These are phyloP conservation scores for Dothidotthia symphoricarpi DNA, from an alignment of 2,329 filamentous ascomycete genomes.

Conservation along the genomic window DNA sequence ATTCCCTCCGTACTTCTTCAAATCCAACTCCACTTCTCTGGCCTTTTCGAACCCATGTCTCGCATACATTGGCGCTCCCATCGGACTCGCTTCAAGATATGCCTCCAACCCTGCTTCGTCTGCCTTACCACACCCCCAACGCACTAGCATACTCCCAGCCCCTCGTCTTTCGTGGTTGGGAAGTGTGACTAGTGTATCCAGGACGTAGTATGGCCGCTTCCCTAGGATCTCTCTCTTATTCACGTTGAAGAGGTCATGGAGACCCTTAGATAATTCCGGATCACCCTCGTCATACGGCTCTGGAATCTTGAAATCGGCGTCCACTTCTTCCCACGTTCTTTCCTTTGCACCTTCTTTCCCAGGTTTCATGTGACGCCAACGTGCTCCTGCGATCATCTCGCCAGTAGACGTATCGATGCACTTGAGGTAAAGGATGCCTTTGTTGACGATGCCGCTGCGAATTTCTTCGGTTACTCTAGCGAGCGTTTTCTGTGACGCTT, in stretches of 20 bases:
- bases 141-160: slow-evolving; percentile 34
- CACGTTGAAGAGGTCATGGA: slow-evolving; percentile 23
- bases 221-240: slow-evolving; percentile 29
- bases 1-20: slow-evolving; percentile 29
- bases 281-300: slow-evolving; percentile 34
- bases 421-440: slow-evolving; percentile 30
- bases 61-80: slow-evolving; percentile 37
- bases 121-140: slow-evolving; percentile 34
- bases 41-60: slow-evolving; percentile 32
- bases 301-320: slow-evolving; percentile 17
- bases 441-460: slow-evolving; percentile 22
- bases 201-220: slow-evolving; percentile 22
- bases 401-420: slow-evolving; percentile 27
- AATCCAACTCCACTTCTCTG: slow-evolving; percentile 29
- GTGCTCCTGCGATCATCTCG: slow-evolving; percentile 31
- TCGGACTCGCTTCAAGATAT: slow-evolving; percentile 36
- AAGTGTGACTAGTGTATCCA: slow-evolving; percentile 36
- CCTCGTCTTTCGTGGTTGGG: slow-evolving; percentile 32
- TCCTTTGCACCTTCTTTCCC: slow-evolving; percentile 13
- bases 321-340: slow-evolving; percentile 31
- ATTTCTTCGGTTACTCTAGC: slow-evolving; percentile 21
- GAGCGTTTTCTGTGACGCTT: slow-evolving; percentile 28
- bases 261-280: slow-evolving; percentile 16
- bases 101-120: slow-evolving; percentile 32
- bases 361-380: slow-evolving; percentile 29